A percentile compares a stretch with the other conserved stretches of the same genome.
Conservation (phyloP, 805 yeast species). For the Isabelozyma pseudorhagii region DNA sequence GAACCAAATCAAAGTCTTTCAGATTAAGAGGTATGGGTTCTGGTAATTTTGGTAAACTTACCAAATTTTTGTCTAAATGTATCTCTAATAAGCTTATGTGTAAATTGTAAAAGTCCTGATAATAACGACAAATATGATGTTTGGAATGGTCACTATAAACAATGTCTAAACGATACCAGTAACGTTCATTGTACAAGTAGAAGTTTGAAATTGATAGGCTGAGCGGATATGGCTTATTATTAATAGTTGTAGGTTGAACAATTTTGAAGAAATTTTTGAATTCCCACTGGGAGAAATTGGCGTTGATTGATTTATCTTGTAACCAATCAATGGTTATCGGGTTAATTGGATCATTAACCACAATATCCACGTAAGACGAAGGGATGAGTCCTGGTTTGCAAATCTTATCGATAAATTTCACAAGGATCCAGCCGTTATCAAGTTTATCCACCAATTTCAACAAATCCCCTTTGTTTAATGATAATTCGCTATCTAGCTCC, state of each 20-base stretch:
- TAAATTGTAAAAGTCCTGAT: constrained; percentile 49
- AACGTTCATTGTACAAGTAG: constrained; percentile 37
- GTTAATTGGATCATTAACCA: constrained; percentile 36
- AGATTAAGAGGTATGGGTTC: constrained; percentile 42
- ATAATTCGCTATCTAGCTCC: constrained; percentile 42
- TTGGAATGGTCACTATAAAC: constrained; percentile 30
- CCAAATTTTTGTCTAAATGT: constrained; percentile 4
- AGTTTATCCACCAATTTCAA: constrained; percentile 46
- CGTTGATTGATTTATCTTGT: constrained; percentile 7
- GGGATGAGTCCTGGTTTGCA: constrained; percentile 51
- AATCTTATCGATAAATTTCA: constrained; percentile 49
- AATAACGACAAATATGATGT: constrained; percentile 44
- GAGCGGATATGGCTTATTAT: constrained; percentile 29
- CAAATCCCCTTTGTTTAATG: constrained; percentile 49
- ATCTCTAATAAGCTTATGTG: constrained; percentile 31
- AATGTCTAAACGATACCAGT: constrained; percentile 51
- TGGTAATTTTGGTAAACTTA: constrained; percentile 40
- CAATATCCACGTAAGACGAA: constrained; percentile 45
- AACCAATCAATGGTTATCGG: constrained; percentile 40
- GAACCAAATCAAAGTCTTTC: constrained; percentile 5
- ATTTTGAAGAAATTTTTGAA: constrained; percentile 16
- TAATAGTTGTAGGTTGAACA: constrained; percentile 21
- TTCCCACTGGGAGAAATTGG: constrained; percentile 24
- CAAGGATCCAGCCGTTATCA: constrained; percentile 55
- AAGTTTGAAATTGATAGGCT: constrained; percentile 27